These are phyloP conservation scores for Microdochium trichocladiopsis DNA, from an alignment of 2,329 filamentous ascomycete species.

Conservation along the genomic window DNA sequence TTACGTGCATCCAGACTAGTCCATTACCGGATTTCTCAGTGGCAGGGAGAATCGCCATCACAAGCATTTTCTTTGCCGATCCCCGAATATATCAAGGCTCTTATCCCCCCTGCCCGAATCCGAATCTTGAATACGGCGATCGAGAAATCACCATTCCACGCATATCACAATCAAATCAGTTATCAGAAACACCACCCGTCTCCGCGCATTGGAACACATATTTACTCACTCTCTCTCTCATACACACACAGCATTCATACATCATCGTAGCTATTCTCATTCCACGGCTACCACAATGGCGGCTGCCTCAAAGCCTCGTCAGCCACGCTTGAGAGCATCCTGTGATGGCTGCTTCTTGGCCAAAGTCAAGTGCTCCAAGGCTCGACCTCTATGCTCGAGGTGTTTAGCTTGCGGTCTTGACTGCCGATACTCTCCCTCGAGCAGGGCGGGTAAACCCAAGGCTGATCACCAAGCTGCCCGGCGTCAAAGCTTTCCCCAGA, in stretches of 20 bases:
- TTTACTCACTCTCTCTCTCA: not conserved
- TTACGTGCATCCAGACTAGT: not conserved
- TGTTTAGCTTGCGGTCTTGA: slow-evolving; percentile 41
- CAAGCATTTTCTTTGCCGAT: not conserved
- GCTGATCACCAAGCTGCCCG: slow-evolving; percentile 14
- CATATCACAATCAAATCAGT: not conserved
- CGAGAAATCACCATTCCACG: too few species aligned
- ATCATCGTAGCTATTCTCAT: too few species aligned
- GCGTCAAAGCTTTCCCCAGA: not conserved
- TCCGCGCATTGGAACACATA: not conserved
- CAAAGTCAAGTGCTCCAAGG: slow-evolving; percentile 50
- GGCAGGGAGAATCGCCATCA: not conserved
- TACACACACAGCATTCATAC: too few species aligned
- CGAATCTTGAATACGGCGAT: not conserved
- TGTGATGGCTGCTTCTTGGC: slow-evolving; percentile 49
- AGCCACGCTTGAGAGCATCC: slow-evolving; percentile 37
- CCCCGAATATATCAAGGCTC: not conserved
- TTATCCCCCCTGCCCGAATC: not conserved
- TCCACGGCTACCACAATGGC: slow-evolving; percentile 6
- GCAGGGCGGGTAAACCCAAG: slow-evolving; percentile 41
- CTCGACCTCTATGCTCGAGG: slow-evolving; percentile 43
- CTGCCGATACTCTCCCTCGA: slow-evolving; percentile 46
- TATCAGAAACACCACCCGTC: not conserved
- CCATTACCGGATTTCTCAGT: not conserved
- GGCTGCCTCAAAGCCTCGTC: slow-evolving; percentile 23